Conservation (phyloP, 75 land plant species). For the Chamaecyparis obtusa region DNA sequence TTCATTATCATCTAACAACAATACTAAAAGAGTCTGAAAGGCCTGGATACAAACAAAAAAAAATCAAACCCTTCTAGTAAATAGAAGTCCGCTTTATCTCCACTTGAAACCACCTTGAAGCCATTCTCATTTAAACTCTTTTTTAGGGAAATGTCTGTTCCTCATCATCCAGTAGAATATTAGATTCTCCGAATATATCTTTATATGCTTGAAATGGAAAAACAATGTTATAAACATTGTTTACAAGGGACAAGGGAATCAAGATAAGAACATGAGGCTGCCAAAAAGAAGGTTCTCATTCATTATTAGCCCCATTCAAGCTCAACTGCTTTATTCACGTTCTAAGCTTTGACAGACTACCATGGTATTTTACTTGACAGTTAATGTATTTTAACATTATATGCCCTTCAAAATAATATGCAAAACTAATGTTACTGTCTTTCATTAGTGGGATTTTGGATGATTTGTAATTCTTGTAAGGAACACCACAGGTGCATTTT, state of each 20-base stretch:
- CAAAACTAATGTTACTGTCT: background rate
- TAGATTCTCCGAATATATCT: background rate
- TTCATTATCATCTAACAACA: background rate
- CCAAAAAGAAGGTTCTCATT: background rate
- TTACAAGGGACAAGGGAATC: background rate
- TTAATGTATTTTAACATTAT: background rate
- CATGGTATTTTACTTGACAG: background rate
- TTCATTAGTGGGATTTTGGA: background rate
- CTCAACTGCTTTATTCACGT: background rate
- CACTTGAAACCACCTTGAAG: background rate
- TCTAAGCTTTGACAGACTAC: background rate
- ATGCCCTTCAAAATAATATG: background rate
- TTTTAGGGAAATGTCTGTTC: background rate
- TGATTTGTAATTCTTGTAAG: background rate
- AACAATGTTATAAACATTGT: background rate
- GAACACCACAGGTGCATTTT: background rate
- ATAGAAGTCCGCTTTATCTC: background rate
- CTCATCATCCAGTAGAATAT: background rate
- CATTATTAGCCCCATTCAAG: background rate
- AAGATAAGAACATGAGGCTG: background rate
- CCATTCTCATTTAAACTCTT: background rate
- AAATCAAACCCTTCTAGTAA: background rate
- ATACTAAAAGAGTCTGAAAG: background rate
- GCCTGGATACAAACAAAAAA: background rate
- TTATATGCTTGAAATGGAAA: background rate